Evolutionary conservation across 257 asterid species (phyloP).

Genomic region (Solanum clarkiae): DNA sequence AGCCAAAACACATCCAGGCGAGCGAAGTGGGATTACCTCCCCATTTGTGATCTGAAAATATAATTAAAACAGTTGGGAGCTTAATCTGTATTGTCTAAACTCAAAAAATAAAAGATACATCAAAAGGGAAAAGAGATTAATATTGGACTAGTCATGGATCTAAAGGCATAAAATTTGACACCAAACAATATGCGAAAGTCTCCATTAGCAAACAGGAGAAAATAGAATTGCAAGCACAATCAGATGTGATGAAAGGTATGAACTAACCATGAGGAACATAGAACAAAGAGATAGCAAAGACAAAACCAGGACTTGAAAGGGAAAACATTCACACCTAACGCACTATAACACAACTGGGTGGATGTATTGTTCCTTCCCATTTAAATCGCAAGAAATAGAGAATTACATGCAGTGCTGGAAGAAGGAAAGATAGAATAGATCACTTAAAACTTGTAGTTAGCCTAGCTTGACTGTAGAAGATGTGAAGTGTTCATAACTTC

Average conservation of each 20-base stretch:
- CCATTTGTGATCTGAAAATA: neutral
- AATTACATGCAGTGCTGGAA: neutral
- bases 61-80: neutral
- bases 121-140: neutral
- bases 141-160: neutral
- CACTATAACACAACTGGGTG: neutral
- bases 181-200: neutral
- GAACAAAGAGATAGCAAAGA: neutral
- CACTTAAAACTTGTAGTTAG: neutral
- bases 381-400: neutral
- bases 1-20: neutral
- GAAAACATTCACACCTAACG: neutral
- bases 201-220: neutral
- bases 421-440: neutral
- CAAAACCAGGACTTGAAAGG: neutral
- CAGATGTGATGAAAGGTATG: neutral
- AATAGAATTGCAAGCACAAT: neutral
- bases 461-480: neutral
- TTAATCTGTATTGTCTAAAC: neutral
- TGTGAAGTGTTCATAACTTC: neutral
- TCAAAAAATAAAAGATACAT: neutral
- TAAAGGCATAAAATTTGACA: neutral
- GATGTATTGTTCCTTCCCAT: neutral
- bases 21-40: neutral
- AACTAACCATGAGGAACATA: neutral